These are phyloP conservation scores for Albifimbria verrucaria DNA, from an alignment of 2,329 filamentous ascomycete species.

Conservation along the genomic window DNA sequence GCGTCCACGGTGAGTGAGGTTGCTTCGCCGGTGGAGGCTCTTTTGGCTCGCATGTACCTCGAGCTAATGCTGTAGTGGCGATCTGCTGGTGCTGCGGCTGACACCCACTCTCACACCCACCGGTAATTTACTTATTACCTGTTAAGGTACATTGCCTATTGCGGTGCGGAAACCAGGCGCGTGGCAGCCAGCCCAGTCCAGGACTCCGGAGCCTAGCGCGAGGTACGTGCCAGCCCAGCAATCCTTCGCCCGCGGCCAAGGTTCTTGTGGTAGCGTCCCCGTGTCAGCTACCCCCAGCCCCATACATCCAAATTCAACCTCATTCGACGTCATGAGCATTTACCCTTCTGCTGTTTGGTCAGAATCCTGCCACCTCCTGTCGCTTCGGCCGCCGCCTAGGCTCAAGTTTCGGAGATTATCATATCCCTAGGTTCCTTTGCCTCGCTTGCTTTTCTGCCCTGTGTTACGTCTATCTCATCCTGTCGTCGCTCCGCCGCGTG, in stretches of 20 bases:
- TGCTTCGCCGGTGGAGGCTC: neutral
- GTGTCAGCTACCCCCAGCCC: neutral
- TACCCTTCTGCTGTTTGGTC: too few relatives aligned
- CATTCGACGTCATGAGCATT: neutral
- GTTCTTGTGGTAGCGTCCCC: neutral
- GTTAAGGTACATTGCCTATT: neutral
- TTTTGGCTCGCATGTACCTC: neutral
- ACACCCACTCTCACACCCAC: neutral
- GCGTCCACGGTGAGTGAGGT: too few relatives aligned
- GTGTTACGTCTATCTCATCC: neutral
- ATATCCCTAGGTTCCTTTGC: too few relatives aligned
- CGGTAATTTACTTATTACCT: too few relatives aligned
- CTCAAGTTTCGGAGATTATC: too few relatives aligned
- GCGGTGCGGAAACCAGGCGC: neutral
- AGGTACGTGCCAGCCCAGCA: neutral
- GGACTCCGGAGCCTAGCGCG: neutral
- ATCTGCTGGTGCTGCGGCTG: neutral
- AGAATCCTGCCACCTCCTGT: too few relatives aligned
- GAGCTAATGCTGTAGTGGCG: neutral
- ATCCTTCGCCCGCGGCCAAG: neutral
- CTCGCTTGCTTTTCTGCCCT: too few relatives aligned
- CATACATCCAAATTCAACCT: neutral
- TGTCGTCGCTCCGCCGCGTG: neutral
- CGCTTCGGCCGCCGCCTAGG: too few relatives aligned
- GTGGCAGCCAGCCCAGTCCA: neutral